Evolutionary conservation across 2,329 filamentous ascomycete genomes (phyloP).

Genomic region (Calonectria hawksworthii): DNA sequence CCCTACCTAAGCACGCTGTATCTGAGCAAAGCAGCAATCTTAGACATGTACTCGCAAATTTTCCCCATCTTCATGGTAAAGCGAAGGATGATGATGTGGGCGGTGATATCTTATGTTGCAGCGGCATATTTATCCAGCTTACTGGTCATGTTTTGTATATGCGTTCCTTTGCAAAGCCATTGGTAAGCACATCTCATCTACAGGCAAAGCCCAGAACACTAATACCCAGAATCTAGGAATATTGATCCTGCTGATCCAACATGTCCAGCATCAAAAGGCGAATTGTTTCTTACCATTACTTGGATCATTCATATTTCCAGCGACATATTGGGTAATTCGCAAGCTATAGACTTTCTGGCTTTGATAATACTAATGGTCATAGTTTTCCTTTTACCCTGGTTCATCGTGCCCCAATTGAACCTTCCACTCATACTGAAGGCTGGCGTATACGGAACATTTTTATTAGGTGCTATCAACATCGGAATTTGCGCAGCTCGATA

Average conservation of each 20-base stretch:
- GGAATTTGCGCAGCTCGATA: background rate
- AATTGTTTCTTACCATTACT: background rate
- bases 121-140: background rate
- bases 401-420: background rate
- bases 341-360: fast-evolving
- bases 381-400: background rate
- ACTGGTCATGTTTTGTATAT: background rate
- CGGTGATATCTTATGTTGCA: background rate
- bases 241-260: background rate
- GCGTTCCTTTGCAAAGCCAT: background rate
- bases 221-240: background rate
- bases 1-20: background rate
- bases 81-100: background rate
- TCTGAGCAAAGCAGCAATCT: background rate
- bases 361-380: background rate
- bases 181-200: background rate
- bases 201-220: background rate
- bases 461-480: background rate
- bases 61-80: background rate
- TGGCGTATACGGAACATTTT: background rate
- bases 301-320: background rate
- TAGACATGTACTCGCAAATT: background rate
- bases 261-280: background rate
- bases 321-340: background rate
- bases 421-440: background rate